Evolutionary conservation across 345 rosid genomes (phyloP), one percentile per base, ranked within the genome.

Genomic region (Acer yangbiense): DNA sequence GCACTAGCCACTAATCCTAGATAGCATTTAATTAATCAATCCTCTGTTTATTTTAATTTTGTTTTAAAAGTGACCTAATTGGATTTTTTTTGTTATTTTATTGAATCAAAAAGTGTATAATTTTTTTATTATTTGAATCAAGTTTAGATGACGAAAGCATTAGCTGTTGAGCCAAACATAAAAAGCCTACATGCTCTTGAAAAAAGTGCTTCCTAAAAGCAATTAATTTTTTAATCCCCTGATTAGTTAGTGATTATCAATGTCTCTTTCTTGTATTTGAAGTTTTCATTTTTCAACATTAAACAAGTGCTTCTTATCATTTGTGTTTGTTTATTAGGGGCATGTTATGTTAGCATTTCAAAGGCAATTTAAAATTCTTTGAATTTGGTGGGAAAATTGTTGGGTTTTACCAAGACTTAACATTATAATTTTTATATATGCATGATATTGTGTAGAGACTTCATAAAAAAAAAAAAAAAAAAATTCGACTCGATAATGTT

Each of bases 121-220:
- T 3, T 10, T 74, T 18, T 11, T 61, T 60, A 41, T 63, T 12
- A 21, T 41, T 35, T 61, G 65, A 57, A 75, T 25, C n/a, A 35
- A 68, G 57, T 11, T 23, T 71, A 64, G 73, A 69, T 85, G 91
- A 85, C 88, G 81, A 71, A 80, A 83, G 86, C 87, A 76, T 44
- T 52, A 50, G 66, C 55, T 80, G 48, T 35, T 71, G 39, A 74
- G 54, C 84, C 83, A 68, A 81, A 60, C 76, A 78, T 25, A 76
- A 62, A 57, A 12, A 9, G 78, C 72, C 80, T 77, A 20, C 48
- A 60, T 81, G 72, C 52, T 27, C 78, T 88, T 74, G 77, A 55
- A 27, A 27, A 16, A 75, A 27, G 85, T 75, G 78, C 73, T 44
- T 55, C 50, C 16, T 32, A 17, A 20, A 70, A n/a, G 70, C 29